Percentiles rank a stretch among this genome's conserved stretches.
phyloP scores from a whole-genome alignment of 2,329 filamentous ascomycete genomes.

The Pezicula neosporulosa region DNA sequence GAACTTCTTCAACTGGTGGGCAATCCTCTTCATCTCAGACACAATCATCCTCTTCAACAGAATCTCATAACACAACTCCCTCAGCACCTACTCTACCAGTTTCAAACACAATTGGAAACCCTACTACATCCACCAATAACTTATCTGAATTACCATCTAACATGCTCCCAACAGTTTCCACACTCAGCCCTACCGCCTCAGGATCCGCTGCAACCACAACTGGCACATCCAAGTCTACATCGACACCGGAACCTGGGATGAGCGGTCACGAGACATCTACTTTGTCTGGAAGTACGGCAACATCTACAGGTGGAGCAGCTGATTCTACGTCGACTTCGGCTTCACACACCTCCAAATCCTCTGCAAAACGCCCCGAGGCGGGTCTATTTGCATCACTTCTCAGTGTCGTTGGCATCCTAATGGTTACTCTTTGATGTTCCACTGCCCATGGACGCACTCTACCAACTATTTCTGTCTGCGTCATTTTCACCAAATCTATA shows the following conservation, averaged over 20 bases:
- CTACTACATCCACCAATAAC: background rate
- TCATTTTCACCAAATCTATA: no score
- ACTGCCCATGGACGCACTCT: no score
- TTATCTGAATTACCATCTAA: conserved; percentile 10
- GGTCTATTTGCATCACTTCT: conserved; percentile 2
- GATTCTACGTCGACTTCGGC: conserved; percentile 2
- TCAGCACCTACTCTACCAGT: background rate
- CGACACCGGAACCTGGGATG: conserved; percentile 25
- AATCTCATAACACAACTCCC: background rate
- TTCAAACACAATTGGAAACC: background rate
- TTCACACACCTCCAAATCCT: background rate
- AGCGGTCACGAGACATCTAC: conserved; percentile 34
- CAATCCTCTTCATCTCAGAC: conserved; percentile 5
- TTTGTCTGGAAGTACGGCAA: conserved; percentile 13
- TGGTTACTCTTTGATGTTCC: no score
- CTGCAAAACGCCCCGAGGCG: background rate
- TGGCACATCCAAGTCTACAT: conserved; percentile 7
- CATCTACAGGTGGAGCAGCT: conserved; percentile 1
- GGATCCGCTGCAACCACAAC: conserved; percentile 18
- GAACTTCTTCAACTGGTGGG: conserved; percentile 18
- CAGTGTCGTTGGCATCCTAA: no score
- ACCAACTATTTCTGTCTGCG: no score
- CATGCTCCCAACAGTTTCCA: conserved; percentile 31
- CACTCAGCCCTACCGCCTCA: conserved; percentile 12
- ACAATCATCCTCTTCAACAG: background rate